Percentiles rank a stretch among this genome's conserved stretches.
Evolutionary conservation across 2,329 filamentous ascomycete genomes (phyloP).

Genomic region (Paraphoma sp.): DNA sequence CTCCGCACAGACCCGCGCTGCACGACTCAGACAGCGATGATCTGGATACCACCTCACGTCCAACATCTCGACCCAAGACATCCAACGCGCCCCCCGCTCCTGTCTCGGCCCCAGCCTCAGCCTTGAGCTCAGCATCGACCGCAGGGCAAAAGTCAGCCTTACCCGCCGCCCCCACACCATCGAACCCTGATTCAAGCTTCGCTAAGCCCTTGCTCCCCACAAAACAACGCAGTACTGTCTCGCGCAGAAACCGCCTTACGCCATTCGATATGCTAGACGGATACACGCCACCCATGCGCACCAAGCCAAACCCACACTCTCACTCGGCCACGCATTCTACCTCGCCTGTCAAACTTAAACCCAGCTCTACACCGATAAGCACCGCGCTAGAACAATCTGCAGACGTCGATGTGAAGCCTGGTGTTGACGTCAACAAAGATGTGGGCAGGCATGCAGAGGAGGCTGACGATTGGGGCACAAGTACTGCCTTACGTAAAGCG

Average conservation of each 20-base stretch:
- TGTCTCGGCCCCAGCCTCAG: conserved; percentile 1
- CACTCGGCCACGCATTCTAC: background rate
- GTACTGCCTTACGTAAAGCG: conserved; percentile 19
- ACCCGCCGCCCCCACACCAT: background rate
- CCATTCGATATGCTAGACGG: conserved; percentile 38
- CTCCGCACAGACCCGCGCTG: background rate
- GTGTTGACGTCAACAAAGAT: no score
- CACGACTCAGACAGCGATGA: conserved; percentile 39
- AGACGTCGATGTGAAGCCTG: no score
- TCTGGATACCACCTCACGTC: conserved; percentile 26
- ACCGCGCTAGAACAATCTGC: no score
- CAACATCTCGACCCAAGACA: background rate
- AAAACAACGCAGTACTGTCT: conserved; percentile 12
- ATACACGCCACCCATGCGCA: conserved; percentile 13
- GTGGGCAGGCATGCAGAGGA: no score
- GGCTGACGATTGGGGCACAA: conserved; percentile 9
- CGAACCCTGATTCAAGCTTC: conserved; percentile 11
- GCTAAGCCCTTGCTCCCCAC: conserved; percentile 26
- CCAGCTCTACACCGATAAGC: no score
- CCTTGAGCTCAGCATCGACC: background rate
- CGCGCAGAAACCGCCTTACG: conserved; percentile 23
- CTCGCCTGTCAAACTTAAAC: background rate
- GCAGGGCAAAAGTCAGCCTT: background rate
- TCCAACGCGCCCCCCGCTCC: background rate
- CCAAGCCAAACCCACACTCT: background rate